Conservation (phyloP, 352 stramenopile species). For the Pythium coloratum region DNA sequence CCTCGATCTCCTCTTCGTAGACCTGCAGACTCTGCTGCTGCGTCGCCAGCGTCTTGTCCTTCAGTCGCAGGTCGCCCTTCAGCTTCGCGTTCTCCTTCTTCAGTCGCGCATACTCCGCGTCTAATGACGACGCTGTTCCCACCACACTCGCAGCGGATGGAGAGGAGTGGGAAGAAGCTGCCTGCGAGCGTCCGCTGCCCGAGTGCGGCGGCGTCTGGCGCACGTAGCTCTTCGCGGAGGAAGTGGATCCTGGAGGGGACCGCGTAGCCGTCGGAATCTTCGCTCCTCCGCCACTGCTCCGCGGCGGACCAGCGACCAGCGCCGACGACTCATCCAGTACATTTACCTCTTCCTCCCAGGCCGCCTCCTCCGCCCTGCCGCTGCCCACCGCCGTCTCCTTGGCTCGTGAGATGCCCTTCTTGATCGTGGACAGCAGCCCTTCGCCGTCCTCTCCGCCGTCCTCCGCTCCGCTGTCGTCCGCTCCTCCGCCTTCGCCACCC, state of each 20-base stretch:
- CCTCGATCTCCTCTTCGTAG: constrained; percentile 77
- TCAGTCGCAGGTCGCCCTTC: constrained; percentile 53
- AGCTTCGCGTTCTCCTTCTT: constrained; percentile 58
- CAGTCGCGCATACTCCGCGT: constrained; percentile 22
- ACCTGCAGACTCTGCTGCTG: constrained; percentile 60
- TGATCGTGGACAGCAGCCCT: constrained; percentile 33
- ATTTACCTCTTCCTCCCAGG: not conserved
- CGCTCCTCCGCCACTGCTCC: constrained; percentile 1
- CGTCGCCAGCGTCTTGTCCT: constrained; percentile 60
- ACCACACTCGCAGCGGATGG: not conserved
- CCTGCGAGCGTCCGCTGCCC: constrained; percentile 1
- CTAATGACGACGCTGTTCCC: constrained; percentile 1
- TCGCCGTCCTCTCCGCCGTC: constrained; percentile 29
- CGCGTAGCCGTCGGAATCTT: not conserved
- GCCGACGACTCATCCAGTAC: not conserved
- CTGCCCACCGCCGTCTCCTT: constrained; percentile 26
- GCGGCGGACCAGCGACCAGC: not conserved
- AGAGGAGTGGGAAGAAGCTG: not conserved
- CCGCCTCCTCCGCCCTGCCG: constrained; percentile 20
- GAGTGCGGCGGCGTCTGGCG: constrained; percentile 26
- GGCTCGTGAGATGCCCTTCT: constrained; percentile 30
- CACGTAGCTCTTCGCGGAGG: constrained; percentile 5
- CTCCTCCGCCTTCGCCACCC: constrained; percentile 3
- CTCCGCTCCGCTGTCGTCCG: constrained; percentile 11
- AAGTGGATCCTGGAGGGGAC: constrained; percentile 22